Conservation (phyloP, 768 basidiomycete species). For the Crucibulum laeve region DNA sequence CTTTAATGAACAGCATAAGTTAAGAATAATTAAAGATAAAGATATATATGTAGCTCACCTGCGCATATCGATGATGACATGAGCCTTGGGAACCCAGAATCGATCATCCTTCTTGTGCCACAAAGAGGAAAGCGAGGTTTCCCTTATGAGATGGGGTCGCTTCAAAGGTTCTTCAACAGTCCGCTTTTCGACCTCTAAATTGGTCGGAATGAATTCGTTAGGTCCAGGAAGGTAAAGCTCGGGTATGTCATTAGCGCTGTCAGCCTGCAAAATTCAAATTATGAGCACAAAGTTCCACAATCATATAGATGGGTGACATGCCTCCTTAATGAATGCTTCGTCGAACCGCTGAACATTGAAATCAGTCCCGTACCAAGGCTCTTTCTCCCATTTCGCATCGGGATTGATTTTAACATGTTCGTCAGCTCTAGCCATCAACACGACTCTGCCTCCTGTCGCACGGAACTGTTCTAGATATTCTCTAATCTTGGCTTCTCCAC, state of each 20-base stretch:
- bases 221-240: slow-evolving; percentile 78
- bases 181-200: slow-evolving; percentile 78
- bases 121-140: slow-evolving; percentile 66
- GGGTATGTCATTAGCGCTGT: slow-evolving; percentile 54
- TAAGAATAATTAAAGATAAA: neutral
- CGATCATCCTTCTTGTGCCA: slow-evolving; percentile 98
- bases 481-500: slow-evolving; percentile 46
- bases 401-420: slow-evolving; percentile 48
- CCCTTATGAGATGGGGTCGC: slow-evolving; percentile 71
- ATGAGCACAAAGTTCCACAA: slow-evolving; percentile 1
- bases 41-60: slow-evolving; percentile 40
- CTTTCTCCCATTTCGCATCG: slow-evolving; percentile 56
- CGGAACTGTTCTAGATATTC: slow-evolving; percentile 58
- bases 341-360: slow-evolving; percentile 76
- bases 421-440: slow-evolving; percentile 75
- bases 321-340: slow-evolving; percentile 54
- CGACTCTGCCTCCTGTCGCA: slow-evolving; percentile 58
- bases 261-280: slow-evolving; percentile 40
- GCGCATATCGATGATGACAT: slow-evolving; percentile 68
- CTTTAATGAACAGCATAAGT: slow-evolving; percentile 26
- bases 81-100: slow-evolving; percentile 93
- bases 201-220: slow-evolving; percentile 88
- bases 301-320: slow-evolving; percentile 13
- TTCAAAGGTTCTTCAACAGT: slow-evolving; percentile 64
- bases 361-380: slow-evolving; percentile 91